Conservation (phyloP, 208 protist genomes). For the Trichomonas tenax region DNA sequence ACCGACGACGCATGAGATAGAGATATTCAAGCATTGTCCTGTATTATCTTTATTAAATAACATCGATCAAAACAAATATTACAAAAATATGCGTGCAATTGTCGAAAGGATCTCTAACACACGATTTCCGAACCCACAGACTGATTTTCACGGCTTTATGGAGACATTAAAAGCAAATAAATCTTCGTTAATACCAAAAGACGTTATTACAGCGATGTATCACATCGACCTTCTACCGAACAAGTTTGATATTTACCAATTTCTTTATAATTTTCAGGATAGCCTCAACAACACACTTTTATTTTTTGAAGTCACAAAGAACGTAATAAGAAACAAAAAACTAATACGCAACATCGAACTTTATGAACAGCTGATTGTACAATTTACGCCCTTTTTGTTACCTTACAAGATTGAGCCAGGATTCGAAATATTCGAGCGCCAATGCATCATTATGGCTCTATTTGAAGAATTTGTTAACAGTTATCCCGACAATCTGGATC, state of each 20-base stretch:
- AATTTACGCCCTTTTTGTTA: background rate
- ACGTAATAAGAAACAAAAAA: background rate
- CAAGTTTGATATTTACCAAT: background rate
- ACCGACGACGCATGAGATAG: background rate
- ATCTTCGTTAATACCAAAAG: background rate
- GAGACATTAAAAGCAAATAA: background rate
- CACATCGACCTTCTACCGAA: background rate
- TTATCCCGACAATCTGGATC: background rate
- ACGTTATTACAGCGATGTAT: background rate
- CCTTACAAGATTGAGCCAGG: background rate
- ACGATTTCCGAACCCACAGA: background rate
- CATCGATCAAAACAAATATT: background rate
- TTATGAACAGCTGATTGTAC: background rate
- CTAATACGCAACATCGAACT: background rate
- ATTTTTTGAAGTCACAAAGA: background rate
- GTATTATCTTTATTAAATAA: background rate
- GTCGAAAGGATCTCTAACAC: background rate
- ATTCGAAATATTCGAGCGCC: background rate
- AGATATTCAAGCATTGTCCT: background rate
- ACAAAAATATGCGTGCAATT: background rate
- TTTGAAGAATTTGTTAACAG: background rate
- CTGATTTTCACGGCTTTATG: background rate
- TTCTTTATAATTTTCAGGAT: background rate
- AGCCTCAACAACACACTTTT: background rate
- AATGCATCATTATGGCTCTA: background rate